Base-by-base conservation (phyloP, 805 yeast genomes). In the Ogataea siamensis region DNA sequence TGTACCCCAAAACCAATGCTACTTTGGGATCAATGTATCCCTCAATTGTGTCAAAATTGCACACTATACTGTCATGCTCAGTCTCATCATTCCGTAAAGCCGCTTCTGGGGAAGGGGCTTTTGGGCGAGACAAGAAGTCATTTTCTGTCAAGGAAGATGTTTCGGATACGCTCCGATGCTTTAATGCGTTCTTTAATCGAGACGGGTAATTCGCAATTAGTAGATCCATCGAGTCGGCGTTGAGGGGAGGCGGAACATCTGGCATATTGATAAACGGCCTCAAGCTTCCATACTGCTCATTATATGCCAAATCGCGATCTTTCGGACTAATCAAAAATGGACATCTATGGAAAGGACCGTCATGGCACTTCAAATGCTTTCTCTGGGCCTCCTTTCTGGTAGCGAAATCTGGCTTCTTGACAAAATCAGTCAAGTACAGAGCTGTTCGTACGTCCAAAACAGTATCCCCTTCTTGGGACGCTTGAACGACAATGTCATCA, bases 341-440 rank as follows among this genome's bases (percentile, higher is more conserved):
- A 14, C 79, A 67, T 39, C 99, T 63, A 49, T 87, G 93, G 45
- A 78, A 87, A 0, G 96, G 87, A 0, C 85, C 83, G 66, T 93
- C 99, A 50, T 87, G 84, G 5, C 66, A 47, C 13, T 74, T 63
- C 2, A 89, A 61, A 57, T 85, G 95, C 2, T 67, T 66, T 36
- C 80, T 80, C 55, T 89, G 96, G 13, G 62, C 52, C 7, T 54
- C 51, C 35, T 76, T 60, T 28, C 74, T 72, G 9, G 70, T 68
- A 0, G 55, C 57, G 45, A 71, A 71, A 42, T 76, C 65, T 9
- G 64, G 60, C 38, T 74, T 75, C 41, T 76, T 79, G 15, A 71
- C 63, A 46, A 87, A 81, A 43, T 79, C 72, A 2, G 87, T 76
- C 11, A 80, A 46, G 10, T 67, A 62, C 1, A 89, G 24, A 0